Percentiles rank a stretch among this genome's conserved stretches.
phyloP scores from a whole-genome alignment of 1,284 basidiomycete species.

The Porodaedalea pini region DNA sequence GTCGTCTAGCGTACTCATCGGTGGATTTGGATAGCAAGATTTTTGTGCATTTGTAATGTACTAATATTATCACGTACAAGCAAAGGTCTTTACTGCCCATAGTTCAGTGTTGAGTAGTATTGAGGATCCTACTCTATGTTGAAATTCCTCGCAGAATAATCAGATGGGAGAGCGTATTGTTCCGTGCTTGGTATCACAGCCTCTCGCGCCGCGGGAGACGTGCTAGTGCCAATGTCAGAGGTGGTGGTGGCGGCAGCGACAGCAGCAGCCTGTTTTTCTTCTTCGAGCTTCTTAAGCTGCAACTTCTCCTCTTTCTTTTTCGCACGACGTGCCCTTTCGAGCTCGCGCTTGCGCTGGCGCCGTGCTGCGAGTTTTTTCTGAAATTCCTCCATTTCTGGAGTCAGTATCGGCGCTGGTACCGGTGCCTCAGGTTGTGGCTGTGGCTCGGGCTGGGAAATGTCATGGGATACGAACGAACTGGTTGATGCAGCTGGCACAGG shows the following conservation, averaged over 20 bases:
- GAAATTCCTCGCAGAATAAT: neutral
- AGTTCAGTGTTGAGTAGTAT: too few relatives aligned
- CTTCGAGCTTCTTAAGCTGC: conserved; percentile 1
- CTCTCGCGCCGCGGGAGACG: neutral
- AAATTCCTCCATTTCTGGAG: conserved; percentile 32
- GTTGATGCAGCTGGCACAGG: neutral
- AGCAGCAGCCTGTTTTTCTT: conserved; percentile 6
- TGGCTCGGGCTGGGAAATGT: neutral
- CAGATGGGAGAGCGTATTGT: neutral
- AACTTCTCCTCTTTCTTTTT: conserved; percentile 34
- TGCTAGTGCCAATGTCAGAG: neutral
- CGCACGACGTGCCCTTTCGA: conserved; percentile 48
- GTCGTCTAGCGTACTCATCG: neutral
- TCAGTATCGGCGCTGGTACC: neutral
- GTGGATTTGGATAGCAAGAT: conserved; percentile 1
- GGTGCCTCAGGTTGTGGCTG: neutral
- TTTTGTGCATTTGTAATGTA: too few relatives aligned
- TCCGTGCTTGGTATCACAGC: neutral
- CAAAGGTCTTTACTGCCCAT: too few relatives aligned
- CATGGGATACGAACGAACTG: neutral
- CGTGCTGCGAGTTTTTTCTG: conserved; percentile 42
- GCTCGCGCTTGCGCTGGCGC: conserved; percentile 46
- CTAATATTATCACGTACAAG: too few relatives aligned
- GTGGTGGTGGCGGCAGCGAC: neutral
- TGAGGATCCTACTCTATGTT: neutral